Percentiles rank a stretch among this genome's conserved stretches.
phyloP scores from a whole-genome alignment of 1,284 basidiomycete genomes.

The Ganoderma multipileum region DNA sequence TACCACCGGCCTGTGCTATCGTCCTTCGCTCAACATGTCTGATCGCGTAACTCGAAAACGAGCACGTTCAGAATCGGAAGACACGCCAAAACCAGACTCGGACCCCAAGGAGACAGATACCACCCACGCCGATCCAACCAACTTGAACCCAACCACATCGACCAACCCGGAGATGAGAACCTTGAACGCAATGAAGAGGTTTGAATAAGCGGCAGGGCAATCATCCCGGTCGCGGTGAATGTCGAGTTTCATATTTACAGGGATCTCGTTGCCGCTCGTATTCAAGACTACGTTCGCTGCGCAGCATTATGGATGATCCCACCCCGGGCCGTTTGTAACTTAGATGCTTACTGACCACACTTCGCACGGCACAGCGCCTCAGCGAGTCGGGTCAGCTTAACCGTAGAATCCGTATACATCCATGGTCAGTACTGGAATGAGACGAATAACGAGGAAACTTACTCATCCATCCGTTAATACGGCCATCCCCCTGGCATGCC shows the following conservation, averaged over 20 bases:
- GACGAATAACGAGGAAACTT: neutral
- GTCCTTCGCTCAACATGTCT: neutral
- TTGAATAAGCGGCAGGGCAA: constrained; percentile 34
- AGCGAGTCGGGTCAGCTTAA: too few species aligned
- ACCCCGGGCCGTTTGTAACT: too few species aligned
- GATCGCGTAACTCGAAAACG: neutral
- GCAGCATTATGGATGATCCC: too few species aligned
- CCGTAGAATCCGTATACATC: too few species aligned
- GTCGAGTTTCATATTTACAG: constrained; percentile 31
- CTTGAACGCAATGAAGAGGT: constrained; percentile 18
- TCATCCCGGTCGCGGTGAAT: constrained; percentile 29
- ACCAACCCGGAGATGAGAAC: neutral
- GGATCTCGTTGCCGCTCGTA: constrained; percentile 25
- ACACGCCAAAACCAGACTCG: too few species aligned
- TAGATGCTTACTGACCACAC: too few species aligned
- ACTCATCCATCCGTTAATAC: neutral
- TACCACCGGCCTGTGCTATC: neutral
- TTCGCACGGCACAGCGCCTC: too few species aligned
- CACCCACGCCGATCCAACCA: too few species aligned
- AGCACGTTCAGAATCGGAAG: neutral
- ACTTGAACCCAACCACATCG: too few species aligned
- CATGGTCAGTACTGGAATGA: neutral
- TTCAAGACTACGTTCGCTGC: constrained; percentile 18
- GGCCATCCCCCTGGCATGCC: neutral
- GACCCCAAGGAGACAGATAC: too few species aligned